Base-by-base conservation (phyloP, 257 asterid genomes). In the Verbena officinalis region DNA sequence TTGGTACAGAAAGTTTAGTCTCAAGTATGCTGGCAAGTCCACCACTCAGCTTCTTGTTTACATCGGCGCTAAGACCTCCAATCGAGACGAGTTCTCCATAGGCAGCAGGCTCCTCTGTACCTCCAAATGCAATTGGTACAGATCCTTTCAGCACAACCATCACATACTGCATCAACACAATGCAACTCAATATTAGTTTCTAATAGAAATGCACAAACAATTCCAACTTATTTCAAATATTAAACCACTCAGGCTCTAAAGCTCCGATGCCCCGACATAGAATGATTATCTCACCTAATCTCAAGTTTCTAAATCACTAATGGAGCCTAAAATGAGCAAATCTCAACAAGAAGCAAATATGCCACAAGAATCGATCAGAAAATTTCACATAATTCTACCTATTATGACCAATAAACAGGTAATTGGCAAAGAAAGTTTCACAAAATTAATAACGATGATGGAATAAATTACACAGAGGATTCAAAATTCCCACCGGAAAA, bases 61-160 rank as follows among this genome's bases (percentile, higher is more conserved):
- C 83, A 52, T 86, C 92, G 62, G 95, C 55, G 60, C 52, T 85
- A 34, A 93, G 84, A 8, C 97, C 99, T 31, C 99, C 99, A 49
- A 93, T 84, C 3, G 97, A 87, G 24, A 90, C 78, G 73, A 93
- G 65, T 80, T 93, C 99, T 40, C 95, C 99, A 60, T 80, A 93
- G 14, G 97, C 99, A 57, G 96, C 81, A 19, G 95, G 95, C 66
- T 84, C 75, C 81, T 94, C 97, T 15, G 96, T 88, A 67, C 99
- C 99, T 46, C 90, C 97, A 51, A 90, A 90, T 42, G 99, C 79
- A 58, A 90, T 84, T 55, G 97, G 95, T 5, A 93, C 95, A 21
- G 99, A 93, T 11, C 99, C 99, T 77, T 90, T 93, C 86, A 93
- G 51, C 72, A 88, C 95, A 54, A 87, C 77, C 99, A 93, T 93